Evolutionary conservation across 768 basidiomycete genomes (phyloP), one percentile per base, ranked within the genome.

Genomic region (Mycena polygramma): DNA sequence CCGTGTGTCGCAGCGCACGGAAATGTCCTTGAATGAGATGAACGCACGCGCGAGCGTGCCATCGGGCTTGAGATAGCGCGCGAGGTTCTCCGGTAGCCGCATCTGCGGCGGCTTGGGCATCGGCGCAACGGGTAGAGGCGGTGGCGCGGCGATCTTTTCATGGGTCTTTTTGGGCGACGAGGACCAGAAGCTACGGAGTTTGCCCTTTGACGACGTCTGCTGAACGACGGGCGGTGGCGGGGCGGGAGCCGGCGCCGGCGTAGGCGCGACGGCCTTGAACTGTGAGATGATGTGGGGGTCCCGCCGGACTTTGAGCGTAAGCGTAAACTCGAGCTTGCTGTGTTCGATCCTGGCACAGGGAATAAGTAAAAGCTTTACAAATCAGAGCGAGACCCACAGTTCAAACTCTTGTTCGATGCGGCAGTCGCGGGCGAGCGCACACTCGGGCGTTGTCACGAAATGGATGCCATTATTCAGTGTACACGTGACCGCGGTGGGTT

Each of bases 381-480:
- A 55, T 11, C 59, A 22, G 54, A 69, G 54, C 10, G 45, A 54
- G 8, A 85, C 94, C 58, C 78, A 96, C 94, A 97, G 83, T 75
- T 97, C 95, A 75, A 97, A 97, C 78, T 97, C 95, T 78, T 96
- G 94, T 55, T 94, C 91, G 63, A 97, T 92, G 14, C 85, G 84
- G 61, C 88, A 87, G 55, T 92, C 89, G 49, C 79, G 76, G 36
- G 79, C 83, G 4, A 96, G 78, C n/a, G 84, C 83, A 63, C 85
- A 88, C 75, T 94, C 93, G 1, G 94, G 95, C 10, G 95, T 98
- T 6, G 94, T 94, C 43, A 98, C 97, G 72, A 93, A 96, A 79
- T 98, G 96, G 58, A 98, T 97, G 10, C 96, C 97, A 75, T 99
- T 99, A 81, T 99, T 98, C 70, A 99, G 85, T 0, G 95, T 95